Evolutionary conservation across 163 green algal species (phyloP), one percentile per base, ranked within the genome.

Genomic region (Smithsoniella earleae): DNA sequence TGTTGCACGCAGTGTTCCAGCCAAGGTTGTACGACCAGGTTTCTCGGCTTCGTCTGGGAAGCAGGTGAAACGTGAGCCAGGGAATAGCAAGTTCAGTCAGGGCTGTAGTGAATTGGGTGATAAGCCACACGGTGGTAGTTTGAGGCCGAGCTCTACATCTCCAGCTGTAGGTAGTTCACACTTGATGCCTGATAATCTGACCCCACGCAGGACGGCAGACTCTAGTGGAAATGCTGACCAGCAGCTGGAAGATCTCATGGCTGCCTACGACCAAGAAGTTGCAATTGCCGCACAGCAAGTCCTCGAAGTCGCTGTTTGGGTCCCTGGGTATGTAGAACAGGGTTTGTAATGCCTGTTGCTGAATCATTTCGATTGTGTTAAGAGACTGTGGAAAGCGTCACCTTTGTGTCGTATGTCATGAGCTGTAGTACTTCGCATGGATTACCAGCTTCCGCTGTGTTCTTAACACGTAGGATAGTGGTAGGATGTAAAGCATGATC

Each of bases 191-290:
- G n/a, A n/a, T n/a, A n/a, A n/a, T n/a, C n/a, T n/a, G n/a, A n/a
- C n/a, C n/a, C n/a, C n/a, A n/a, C n/a, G n/a, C n/a, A n/a, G n/a
- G n/a, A n/a, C n/a, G n/a, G n/a, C n/a, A n/a, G n/a, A n/a, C n/a
- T n/a, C n/a, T n/a, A n/a, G n/a, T n/a, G n/a, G n/a, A n/a, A n/a
- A n/a, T n/a, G n/a, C n/a, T n/a, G n/a, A n/a, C n/a, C n/a, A n/a
- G n/a, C n/a, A 30, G 58, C 58, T 69, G 58, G 30, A 69, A 31
- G 58, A 16, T 30, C 58, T 69, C 25, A 31, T 69, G 3, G 34
- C 34, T n/a, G 34, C 58, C 27, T 45, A 25, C 16, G 58, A 69
- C 58, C 20, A 31, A 0, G n/a, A 69, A 5, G 58, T 69, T 30
- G 25, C 34, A 22, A 30, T 30, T 16, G 58, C 27, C 20, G 58